Base-by-base conservation (phyloP, 1,284 basidiomycete species). In the Marasmius tenuissimus region DNA sequence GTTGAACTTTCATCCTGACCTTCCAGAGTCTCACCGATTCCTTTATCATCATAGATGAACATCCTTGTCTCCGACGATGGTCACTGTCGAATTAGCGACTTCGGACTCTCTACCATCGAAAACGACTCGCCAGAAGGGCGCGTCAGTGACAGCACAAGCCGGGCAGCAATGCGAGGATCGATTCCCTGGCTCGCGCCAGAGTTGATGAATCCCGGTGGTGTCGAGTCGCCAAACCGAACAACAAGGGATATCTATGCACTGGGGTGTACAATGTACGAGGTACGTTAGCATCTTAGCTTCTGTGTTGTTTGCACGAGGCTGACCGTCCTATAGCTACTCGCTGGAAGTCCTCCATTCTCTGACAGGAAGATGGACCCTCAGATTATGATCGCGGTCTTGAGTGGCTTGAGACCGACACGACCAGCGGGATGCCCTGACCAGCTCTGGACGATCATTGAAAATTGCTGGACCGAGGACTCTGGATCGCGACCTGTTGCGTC, bases 231-330 rank as follows among this genome's bases (percentile, higher is more conserved):
- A 16, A 54, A 33, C 18, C 57, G 18, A 18, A 27, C 53, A 9
- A 50, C 62, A 12, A 57, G 62, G 48, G 62, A 63, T 58, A 58
- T 63, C 0, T 63, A 63, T 48, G 59, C 62, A n/a, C 50, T 63
- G 9, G 62, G 59, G 20, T 60, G 62, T 16, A 63, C 62, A 2
- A 56, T 63, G 16, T 54, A 53, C 20, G 62, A 63, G 51, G 62
- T 63, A 18, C 33, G 58, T 51, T 7, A 9, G 12, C 14, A 33
- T 16, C 16, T 10, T 10, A 37, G 8, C 37, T 37, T 3, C 5
- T 18, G 27, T n/a, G 12, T 18, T 27, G 9, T 11, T 33, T 3
- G 16, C 16, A 2, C 16, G 16, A 11, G 34, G 16, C 48, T 51
- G 7, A 51, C 16, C 16, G 14, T 20, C 16, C 1, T 33, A 33